Evolutionary conservation across 495 filamentous ascomycete species (phyloP).

Genomic region (Podospora pseudoanserina): DNA sequence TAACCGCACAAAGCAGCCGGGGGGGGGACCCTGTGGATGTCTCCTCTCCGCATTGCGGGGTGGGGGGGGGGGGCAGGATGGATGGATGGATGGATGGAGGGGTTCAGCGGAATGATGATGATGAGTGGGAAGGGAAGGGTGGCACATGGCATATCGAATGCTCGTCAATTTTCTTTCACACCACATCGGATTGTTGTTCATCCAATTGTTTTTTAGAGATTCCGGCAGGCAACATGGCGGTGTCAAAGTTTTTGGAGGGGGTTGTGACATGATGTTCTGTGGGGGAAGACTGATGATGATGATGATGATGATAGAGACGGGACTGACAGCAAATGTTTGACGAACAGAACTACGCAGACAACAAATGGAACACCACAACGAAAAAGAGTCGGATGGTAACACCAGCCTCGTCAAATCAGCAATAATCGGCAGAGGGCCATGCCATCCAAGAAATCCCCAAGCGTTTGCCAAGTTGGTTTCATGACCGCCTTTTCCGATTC

Average conservation of each 20-base stretch:
- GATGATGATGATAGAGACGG: not conserved
- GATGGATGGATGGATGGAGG: constrained; percentile 1
- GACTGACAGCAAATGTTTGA: not conserved
- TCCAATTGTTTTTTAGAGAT: not conserved
- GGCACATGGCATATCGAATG: not conserved
- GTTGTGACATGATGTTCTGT: not conserved
- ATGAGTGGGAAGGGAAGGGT: not conserved
- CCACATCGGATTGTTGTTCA: not conserved
- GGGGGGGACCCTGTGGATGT: constrained; percentile 4
- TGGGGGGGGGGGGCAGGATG: not conserved
- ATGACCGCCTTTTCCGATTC: not conserved
- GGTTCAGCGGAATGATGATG: not conserved
- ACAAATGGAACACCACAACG: not conserved
- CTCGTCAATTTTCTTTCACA: constrained; percentile 1
- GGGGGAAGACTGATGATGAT: not conserved
- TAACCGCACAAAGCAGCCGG: not conserved
- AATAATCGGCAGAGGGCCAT: no score
- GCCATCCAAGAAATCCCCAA: not conserved
- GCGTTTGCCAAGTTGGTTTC: not conserved
- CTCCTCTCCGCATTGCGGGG: not conserved
- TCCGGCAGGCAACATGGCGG: not conserved
- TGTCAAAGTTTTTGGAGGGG: not conserved
- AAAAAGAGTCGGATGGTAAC: not conserved
- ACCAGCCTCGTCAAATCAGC: not conserved
- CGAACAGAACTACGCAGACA: not conserved